Evolutionary conservation across 1,284 basidiomycete genomes (phyloP), one percentile per base, ranked within the genome.

Genomic region (Puccinia horiana): DNA sequence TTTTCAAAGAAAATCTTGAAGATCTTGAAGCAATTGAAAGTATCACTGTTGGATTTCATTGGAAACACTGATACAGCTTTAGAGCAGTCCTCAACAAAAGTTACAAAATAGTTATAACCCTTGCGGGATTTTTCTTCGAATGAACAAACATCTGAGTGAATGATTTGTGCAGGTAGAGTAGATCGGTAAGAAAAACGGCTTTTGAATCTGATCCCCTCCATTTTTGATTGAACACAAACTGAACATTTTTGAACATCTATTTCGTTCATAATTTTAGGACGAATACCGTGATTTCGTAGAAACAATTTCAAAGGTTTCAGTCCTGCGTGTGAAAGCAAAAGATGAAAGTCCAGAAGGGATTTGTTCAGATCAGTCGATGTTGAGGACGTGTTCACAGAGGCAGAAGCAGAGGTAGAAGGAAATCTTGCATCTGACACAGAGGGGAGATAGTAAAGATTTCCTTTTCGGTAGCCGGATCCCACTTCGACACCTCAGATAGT

Each of bases 21-120:
- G n/a, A n/a, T n/a, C n/a, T n/a, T 84, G 82, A 89, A 87, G 8
- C 87, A 81, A 1, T 1, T 18, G 3, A 65, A 65, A 3, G 63
- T 4, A 1, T 65, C 16, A 3, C 63, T 65, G 18, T 65, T 65
- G 26, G 18, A 65, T 65, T 65, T 70, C 67, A 70, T 70, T 3
- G 67, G 3, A 8, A 12, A 63, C 2, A 63, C 61, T 0, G 11
- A 12, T 12, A 63, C 5, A 8, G 11, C 11, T 8, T 63, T 63
- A 63, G 61, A 63, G 23, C 3, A 8, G 61, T 63, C 61, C 11
- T 63, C 5, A 1, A 63, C 35, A 63, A 63, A 63, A 0, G 61
- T 63, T 0, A 63, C 5, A 29, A 29, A 63, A 16, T 29, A 29
- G 1, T 70, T 70, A 40, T 3, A 40, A 6, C 67, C 32, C 11